phyloP scores from a whole-genome alignment of 1,139 yeast species.

The Pichia terricola region DNA sequence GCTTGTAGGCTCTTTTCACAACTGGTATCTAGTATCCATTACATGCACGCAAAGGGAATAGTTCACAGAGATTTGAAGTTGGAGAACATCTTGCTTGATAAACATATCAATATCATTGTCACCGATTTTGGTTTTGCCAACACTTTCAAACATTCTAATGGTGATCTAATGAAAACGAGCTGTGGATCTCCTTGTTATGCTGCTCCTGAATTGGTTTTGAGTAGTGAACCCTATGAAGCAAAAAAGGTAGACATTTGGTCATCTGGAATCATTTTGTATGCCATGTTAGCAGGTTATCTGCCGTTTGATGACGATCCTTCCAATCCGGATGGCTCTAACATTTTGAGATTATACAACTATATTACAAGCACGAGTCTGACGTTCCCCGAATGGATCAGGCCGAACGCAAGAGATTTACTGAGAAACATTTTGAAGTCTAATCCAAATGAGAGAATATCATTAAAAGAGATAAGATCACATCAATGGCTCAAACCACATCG shows the following conservation, averaged over 20 bases:
- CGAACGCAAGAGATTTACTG: conserved; percentile 83
- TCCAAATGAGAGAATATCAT: conserved; percentile 67
- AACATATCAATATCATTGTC: conserved; percentile 69
- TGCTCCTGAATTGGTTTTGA: conserved; percentile 91
- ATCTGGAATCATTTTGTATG: conserved; percentile 87
- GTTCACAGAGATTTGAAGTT: conserved; percentile 75
- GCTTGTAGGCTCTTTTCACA: conserved; percentile 91
- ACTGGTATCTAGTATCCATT: conserved; percentile 85
- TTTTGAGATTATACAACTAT: conserved; percentile 81
- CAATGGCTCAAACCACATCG: conserved; percentile 82
- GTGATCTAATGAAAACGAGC: conserved; percentile 83
- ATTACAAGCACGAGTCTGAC: conserved; percentile 87
- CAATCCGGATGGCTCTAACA: conserved; percentile 93
- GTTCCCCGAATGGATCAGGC: conserved; percentile 88
- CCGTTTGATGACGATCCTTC: conserved; percentile 98
- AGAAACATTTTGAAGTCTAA: conserved; percentile 79
- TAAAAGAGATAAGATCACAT: conserved; percentile 67
- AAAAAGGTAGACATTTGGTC: conserved; percentile 96
- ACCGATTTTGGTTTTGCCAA: conserved; percentile 91
- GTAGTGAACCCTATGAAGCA: conserved; percentile 85
- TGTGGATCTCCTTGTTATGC: conserved; percentile 99
- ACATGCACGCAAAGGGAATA: conserved; percentile 61
- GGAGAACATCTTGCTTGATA: conserved; percentile 63
- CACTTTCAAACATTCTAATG: conserved; percentile 43
- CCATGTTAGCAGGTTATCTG: conserved; percentile 93